phyloP scores from a whole-genome alignment of 345 rosid species.

The Sonneratia caseolaris region DNA sequence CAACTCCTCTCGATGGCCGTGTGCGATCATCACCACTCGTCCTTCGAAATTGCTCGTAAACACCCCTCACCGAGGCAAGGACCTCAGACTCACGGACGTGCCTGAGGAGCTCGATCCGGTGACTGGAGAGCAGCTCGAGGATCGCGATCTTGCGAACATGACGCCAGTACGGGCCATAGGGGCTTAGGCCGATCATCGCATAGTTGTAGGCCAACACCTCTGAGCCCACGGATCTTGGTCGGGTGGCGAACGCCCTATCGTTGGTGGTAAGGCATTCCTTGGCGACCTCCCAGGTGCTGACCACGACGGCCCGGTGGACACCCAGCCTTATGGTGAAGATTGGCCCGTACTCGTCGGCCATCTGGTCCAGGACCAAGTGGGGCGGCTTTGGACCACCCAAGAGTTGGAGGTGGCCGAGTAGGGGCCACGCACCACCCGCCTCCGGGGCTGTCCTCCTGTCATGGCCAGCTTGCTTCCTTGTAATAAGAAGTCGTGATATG shows the following conservation, averaged over 20 bases:
- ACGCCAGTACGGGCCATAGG: conserved; percentile 30
- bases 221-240: conserved; percentile 12
- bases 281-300: conserved; percentile 21
- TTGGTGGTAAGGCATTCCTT: conserved; percentile 27
- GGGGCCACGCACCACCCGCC: conserved; percentile 3
- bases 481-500: neutral
- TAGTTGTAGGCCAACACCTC: conserved; percentile 16
- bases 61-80: conserved; percentile 6
- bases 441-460: neutral
- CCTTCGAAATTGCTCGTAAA: conserved; percentile 6
- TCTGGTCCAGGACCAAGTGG: conserved; percentile 17
- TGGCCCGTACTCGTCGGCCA: conserved; percentile 29
- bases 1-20: neutral
- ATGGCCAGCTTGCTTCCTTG: neutral
- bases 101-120: conserved; percentile 20
- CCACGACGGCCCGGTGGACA: conserved; percentile 13
- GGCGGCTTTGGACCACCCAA: conserved; percentile 19
- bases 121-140: conserved; percentile 25
- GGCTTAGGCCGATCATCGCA: conserved; percentile 13
- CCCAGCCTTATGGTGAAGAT: conserved; percentile 31
- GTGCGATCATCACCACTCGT: neutral
- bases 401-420: conserved; percentile 14
- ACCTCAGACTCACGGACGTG: conserved; percentile 15
- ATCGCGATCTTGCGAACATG: conserved; percentile 15
- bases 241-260: conserved; percentile 20